Evolutionary conservation across 2,329 filamentous ascomycete species (phyloP).

Genomic region (Anisogramma anomala): DNA sequence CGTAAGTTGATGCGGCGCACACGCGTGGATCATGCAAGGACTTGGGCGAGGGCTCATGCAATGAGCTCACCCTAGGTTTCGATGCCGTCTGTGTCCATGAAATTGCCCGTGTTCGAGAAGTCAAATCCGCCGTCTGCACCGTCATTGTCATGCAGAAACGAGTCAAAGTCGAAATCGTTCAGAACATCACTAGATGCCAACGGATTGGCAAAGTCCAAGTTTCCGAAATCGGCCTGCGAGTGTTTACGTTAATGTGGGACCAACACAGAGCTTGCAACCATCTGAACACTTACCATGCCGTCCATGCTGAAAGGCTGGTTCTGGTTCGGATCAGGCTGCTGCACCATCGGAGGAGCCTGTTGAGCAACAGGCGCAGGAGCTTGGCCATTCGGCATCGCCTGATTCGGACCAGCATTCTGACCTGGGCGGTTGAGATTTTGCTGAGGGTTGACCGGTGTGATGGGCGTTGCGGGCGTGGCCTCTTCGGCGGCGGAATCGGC

Average conservation of each 20-base stretch:
- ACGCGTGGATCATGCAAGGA: not conserved
- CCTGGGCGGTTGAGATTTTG: constrained; percentile 37
- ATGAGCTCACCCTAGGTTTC: constrained; percentile 15
- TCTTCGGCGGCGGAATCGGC: constrained; percentile 46
- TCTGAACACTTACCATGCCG: constrained; percentile 34
- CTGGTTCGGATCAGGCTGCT: constrained; percentile 37
- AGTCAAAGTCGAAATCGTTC: constrained; percentile 58
- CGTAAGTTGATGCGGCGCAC: not conserved
- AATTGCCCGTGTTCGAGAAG: constrained; percentile 39
- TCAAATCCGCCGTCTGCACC: constrained; percentile 39
- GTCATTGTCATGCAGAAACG: constrained; percentile 50
- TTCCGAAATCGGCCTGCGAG: constrained; percentile 28
- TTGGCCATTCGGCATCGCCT: constrained; percentile 31
- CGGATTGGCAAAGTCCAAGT: constrained; percentile 46
- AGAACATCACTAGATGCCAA: constrained; percentile 44
- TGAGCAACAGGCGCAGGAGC: constrained; percentile 32
- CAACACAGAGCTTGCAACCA: constrained; percentile 2
- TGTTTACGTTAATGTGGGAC: constrained; percentile 15
- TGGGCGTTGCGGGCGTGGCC: constrained; percentile 50
- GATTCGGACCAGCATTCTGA: constrained; percentile 29
- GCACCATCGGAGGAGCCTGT: constrained; percentile 31
- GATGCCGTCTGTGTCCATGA: constrained; percentile 47
- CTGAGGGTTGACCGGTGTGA: constrained; percentile 43
- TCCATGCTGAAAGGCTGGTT: constrained; percentile 40
- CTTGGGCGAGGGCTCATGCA: not conserved